phyloP scores from a whole-genome alignment of 1,284 basidiomycete genomes.

The Melampsora larici-populina region DNA sequence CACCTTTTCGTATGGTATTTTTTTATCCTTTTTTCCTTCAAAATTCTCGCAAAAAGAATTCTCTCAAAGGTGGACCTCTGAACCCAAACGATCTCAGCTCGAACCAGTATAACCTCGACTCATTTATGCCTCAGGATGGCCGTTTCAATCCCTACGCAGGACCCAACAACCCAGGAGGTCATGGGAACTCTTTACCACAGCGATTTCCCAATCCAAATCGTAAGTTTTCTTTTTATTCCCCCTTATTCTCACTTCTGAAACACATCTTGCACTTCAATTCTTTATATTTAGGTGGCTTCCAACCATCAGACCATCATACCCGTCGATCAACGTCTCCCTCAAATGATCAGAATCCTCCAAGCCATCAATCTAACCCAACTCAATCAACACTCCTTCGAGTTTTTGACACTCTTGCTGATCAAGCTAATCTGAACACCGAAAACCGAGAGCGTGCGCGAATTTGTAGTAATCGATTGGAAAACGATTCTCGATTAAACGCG shows the following conservation, averaged over 20 bases:
- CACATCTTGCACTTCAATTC: background rate
- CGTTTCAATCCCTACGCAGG: no score
- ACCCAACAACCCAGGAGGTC: background rate
- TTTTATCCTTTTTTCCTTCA: background rate
- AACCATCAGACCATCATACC: background rate
- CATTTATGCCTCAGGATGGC: no score
- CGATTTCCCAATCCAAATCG: background rate
- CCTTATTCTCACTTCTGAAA: background rate
- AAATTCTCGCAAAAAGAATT: background rate
- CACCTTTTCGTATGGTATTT: background rate
- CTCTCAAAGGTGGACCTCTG: background rate
- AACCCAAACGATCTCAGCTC: background rate
- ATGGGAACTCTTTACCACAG: background rate
- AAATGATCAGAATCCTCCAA: background rate
- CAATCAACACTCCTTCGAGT: background rate
- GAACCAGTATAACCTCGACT: background rate
- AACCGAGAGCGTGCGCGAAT: no score
- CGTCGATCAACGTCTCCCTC: background rate
- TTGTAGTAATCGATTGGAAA: background rate
- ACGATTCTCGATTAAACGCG: background rate
- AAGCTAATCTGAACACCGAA: no score
- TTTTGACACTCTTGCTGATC: background rate
- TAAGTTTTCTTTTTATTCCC: background rate
- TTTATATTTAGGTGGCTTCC: background rate
- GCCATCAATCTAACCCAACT: background rate